Conservation (phyloP, 257 asterid genomes). For the Solanum okadae region DNA sequence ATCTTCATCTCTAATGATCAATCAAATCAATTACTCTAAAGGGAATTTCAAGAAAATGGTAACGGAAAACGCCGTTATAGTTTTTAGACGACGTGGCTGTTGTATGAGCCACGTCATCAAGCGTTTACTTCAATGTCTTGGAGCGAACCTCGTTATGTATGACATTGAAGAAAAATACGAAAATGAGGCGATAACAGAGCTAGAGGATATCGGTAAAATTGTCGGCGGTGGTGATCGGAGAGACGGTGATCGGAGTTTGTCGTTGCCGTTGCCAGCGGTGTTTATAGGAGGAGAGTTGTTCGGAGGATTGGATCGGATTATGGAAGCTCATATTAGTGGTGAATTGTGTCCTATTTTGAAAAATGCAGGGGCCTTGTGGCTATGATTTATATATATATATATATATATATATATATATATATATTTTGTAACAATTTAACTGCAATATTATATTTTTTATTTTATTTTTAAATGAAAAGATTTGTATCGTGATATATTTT, state of each 20-base stretch:
- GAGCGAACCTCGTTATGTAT: slow-evolving; percentile 40
- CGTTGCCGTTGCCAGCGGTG: slow-evolving; percentile 31
- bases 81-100: slow-evolving; percentile 25
- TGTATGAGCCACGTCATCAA: slow-evolving; percentile 46
- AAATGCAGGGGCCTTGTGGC: slow-evolving; percentile 65
- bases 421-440: not conserved
- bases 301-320: slow-evolving; percentile 66
- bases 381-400: slow-evolving; percentile 22
- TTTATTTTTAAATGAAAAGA: not conserved
- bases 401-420: no score
- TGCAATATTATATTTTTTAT: not conserved
- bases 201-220: not conserved
- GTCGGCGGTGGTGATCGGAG: not conserved
- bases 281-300: slow-evolving; percentile 58
- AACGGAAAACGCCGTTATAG: slow-evolving; percentile 24
- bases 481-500: not conserved
- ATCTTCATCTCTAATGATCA: not conserved
- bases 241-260: not conserved
- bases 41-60: slow-evolving; percentile 9
- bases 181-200: slow-evolving; percentile 11
- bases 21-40: not conserved
- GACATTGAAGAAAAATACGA: slow-evolving; percentile 38
- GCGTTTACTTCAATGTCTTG: slow-evolving; percentile 36
- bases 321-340: slow-evolving; percentile 53
- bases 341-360: slow-evolving; percentile 55